A percentile compares a stretch with the other conserved stretches of the same genome.
phyloP scores from a whole-genome alignment of 1,284 basidiomycete genomes.

The Pterulicium gracile region DNA sequence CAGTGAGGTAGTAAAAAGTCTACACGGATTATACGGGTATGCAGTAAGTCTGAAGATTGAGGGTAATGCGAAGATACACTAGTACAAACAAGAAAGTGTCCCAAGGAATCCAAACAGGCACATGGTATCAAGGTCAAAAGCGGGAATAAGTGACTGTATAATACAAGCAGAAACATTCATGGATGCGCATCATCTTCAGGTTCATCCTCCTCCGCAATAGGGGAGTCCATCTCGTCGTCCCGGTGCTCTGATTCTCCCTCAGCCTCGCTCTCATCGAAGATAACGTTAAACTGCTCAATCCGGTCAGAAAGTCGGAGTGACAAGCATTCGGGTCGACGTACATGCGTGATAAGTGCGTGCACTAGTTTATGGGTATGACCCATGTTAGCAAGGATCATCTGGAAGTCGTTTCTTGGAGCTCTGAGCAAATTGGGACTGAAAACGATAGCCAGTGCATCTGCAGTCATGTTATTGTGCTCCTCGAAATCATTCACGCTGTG shows the following conservation, averaged over 20 bases:
- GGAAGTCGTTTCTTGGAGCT: slow-evolving; percentile 63
- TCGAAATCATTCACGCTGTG: slow-evolving; percentile 73
- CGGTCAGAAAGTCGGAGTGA: background rate
- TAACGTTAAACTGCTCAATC: slow-evolving; percentile 37
- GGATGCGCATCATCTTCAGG: background rate
- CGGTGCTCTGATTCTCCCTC: slow-evolving; percentile 32
- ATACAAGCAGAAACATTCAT: background rate
- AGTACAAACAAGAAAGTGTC: slow-evolving; percentile 1
- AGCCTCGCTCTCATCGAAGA: slow-evolving; percentile 36
- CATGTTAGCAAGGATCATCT: slow-evolving; percentile 69
- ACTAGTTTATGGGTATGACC: slow-evolving; percentile 63
- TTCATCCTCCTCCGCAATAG: slow-evolving; percentile 13
- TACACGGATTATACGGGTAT: no score
- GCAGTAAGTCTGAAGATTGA: no score
- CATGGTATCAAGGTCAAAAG: background rate
- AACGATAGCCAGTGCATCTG: slow-evolving; percentile 71
- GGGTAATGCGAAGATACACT: no score
- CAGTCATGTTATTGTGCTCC: slow-evolving; percentile 79
- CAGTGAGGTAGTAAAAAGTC: no score
- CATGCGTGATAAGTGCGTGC: slow-evolving; percentile 70
- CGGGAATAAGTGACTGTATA: background rate
- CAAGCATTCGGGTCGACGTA: slow-evolving; percentile 16
- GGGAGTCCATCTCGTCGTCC: slow-evolving; percentile 29
- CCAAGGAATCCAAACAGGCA: background rate
- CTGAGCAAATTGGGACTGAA: slow-evolving; percentile 72